These are phyloP conservation scores for Trichoderma aggressivum DNA, from an alignment of 2,329 filamentous ascomycete genomes.

Conservation along the genomic window DNA sequence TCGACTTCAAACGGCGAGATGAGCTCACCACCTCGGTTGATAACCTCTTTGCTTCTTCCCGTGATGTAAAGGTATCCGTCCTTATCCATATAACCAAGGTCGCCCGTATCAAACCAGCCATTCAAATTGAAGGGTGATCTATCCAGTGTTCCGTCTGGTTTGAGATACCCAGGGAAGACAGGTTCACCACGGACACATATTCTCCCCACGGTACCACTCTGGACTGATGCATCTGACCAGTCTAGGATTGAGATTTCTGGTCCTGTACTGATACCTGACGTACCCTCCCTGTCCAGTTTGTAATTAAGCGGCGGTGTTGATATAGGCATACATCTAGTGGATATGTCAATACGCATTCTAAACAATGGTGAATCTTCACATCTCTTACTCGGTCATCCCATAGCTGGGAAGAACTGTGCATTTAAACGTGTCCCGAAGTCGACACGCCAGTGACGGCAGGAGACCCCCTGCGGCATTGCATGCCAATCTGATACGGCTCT, in stretches of 20 bases:
- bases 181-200: conserved; percentile 52
- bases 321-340: conserved; percentile 51
- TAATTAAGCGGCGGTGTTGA: conserved; percentile 54
- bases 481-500: conserved; percentile 47
- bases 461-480: conserved; percentile 55
- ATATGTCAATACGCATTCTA: not conserved
- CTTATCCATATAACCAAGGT: conserved; percentile 50
- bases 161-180: conserved; percentile 49
- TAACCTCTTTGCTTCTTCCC: conserved; percentile 54
- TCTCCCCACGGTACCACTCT: conserved; percentile 39
- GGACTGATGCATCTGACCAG: conserved; percentile 33
- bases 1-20: conserved; percentile 59
- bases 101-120: conserved; percentile 55
- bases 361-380: not conserved
- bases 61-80: conserved; percentile 54
- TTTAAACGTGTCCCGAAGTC: conserved; percentile 48
- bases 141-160: conserved; percentile 41
- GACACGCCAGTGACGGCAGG: conserved; percentile 47
- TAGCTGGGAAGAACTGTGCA: conserved; percentile 54
- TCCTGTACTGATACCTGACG: conserved; percentile 50
- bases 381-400: conserved; percentile 52
- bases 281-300: conserved; percentile 48
- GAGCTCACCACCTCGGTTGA: conserved; percentile 57
- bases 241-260: conserved; percentile 51
- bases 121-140: conserved; percentile 43